phyloP scores from a whole-genome alignment of 83 land plant genomes.

The Isoetes engelmannii region DNA sequence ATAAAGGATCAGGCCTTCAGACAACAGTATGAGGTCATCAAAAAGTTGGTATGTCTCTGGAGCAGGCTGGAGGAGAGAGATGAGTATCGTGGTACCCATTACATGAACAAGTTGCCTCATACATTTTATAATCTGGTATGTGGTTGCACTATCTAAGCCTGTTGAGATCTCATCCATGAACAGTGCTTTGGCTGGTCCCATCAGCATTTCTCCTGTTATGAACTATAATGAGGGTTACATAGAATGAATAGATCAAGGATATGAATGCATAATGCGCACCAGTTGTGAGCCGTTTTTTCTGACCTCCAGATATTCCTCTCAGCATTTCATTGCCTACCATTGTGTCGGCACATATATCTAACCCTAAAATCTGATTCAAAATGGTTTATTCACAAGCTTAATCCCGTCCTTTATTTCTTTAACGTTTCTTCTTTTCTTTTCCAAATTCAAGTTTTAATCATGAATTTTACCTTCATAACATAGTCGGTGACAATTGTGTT shows the following conservation, averaged over 20 bases:
- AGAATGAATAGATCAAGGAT: not conserved
- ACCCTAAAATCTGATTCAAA: not conserved
- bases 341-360: not conserved
- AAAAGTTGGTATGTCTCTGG: not conserved
- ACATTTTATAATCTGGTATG: conserved; percentile 7
- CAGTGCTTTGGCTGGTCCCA: not conserved
- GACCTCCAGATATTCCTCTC: not conserved
- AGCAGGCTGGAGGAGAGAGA: not conserved
- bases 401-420: not conserved
- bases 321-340: not conserved
- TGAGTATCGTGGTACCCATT: not conserved
- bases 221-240: not conserved
- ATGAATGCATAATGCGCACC: not conserved
- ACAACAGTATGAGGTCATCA: conserved; percentile 1
- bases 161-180: conserved; percentile 9
- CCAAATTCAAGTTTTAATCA: no score
- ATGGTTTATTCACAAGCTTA: not conserved
- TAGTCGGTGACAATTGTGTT: not conserved
- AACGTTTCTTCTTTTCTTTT: not conserved
- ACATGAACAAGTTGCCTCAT: not conserved
- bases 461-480: not conserved
- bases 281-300: not conserved
- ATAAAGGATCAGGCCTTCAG: not conserved
- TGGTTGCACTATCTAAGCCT: conserved; percentile 3
- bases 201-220: not conserved